Base-by-base conservation (phyloP, 345 rosid genomes). In the Trapa incisa region DNA sequence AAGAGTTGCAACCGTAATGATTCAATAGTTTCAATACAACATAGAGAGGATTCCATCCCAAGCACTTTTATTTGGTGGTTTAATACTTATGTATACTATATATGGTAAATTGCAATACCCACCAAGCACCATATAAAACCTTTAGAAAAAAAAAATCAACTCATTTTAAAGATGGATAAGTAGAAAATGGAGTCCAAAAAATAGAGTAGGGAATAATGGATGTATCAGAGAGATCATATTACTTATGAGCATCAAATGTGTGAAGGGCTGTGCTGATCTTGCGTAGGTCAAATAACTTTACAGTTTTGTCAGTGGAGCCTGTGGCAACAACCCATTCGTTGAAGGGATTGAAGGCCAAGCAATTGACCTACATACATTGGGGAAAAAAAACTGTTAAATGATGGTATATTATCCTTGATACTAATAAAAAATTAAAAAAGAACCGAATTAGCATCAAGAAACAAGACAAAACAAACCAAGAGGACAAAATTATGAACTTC, bases 291-390 rank as follows among this genome's bases (percentile, higher is more conserved):
- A 95, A 91, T 64, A 95, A 69, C 83, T 91, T 95, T 67, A 91
- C 99, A 33, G 96, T 95, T 83, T 89, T 95, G 75, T 91, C 99
- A 65, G 99, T 95, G 71, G 99, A 95, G 13, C 99, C 97, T 29
- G 99, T 95, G 1, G 97, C 97, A 75, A 95, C 91, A 71, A 95
- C 87, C 97, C 99, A 95, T 75, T 91, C 99, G 77, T 95, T 95
- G 68, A 91, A 86, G 71, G 99, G 99, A 74, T 95, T 95, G 77
- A 95, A 95, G 42, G 99, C 99, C 76, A 95, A 74, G 81, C 99
- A 95, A 80, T 95, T 95, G 61, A 87, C 97, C 99, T 91, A 72
- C 67, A 71, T 66, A 70, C 43, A 72, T 37, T 60, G 56, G 32
- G 58, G 61, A 62, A 32, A 50, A 16, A 50, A 50, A 10, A 15